These are phyloP conservation scores for Wickerhamiella australiensis DNA, from an alignment of 805 yeast species.

Conservation along the genomic window DNA sequence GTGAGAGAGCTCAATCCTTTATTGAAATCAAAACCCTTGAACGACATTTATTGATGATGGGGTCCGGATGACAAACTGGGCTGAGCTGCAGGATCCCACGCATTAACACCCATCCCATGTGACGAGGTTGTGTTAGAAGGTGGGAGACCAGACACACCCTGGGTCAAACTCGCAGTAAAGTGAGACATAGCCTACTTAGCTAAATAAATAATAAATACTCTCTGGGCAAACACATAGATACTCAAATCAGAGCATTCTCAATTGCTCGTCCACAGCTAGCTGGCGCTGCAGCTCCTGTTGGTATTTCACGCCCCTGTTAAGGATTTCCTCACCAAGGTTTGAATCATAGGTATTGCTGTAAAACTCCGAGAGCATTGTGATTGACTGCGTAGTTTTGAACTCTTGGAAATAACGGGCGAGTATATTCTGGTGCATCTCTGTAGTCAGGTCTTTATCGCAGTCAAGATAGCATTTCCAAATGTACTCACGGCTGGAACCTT, in stretches of 20 bases:
- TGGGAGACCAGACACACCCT: too few species aligned
- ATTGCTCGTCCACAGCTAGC: background rate
- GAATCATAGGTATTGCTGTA: background rate
- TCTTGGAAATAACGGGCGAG: background rate
- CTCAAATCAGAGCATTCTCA: background rate
- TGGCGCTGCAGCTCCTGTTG: background rate
- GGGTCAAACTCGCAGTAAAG: too few species aligned
- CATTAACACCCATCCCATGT: background rate
- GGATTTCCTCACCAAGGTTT: background rate
- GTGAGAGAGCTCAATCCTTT: conserved; percentile 29
- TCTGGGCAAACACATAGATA: background rate
- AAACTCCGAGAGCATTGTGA: background rate
- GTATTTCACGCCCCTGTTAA: background rate
- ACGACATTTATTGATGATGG: conserved; percentile 7
- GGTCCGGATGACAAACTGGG: background rate
- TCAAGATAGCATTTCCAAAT: conserved; percentile 2
- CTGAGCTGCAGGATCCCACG: background rate
- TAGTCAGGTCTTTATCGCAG: background rate
- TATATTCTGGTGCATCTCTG: background rate
- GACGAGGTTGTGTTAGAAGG: background rate
- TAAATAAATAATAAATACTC: background rate
- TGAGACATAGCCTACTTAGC: background rate
- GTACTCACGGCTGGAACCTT: background rate
- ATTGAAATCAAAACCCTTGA: conserved; percentile 27
- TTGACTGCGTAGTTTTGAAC: background rate